Evolutionary conservation across 495 filamentous ascomycete genomes (phyloP), one percentile per base, ranked within the genome.

Genomic region (Terfezia boudieri): DNA sequence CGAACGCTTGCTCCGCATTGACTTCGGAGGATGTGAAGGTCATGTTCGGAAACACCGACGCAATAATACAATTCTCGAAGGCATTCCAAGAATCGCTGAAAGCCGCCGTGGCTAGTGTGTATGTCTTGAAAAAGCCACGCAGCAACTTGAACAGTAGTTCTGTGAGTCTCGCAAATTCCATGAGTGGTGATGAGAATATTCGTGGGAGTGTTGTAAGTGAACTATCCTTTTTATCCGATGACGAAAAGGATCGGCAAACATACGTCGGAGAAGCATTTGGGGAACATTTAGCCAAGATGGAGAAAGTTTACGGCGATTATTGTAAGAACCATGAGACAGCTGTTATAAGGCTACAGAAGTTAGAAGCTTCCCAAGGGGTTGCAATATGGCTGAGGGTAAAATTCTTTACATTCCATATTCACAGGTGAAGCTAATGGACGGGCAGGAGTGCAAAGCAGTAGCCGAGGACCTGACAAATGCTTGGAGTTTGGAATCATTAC

Each of bases 401-500:
- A 32, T 41, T 50, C 11, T 49, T 52, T 37, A 43, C 17, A 32
- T 51, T 17, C 53, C 41, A 20, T 51, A 23, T 53, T 53, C 48
- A 8, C n/a, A 36, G 11, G 26, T 2, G n/a, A 23, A 38, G 52
- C 53, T 59, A 49, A 62, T 49, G 32, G 36, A 51, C 32, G 50
- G 48, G 41, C 49, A 82, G 55, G 90, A 94, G 66, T 99, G 90
- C 64, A 83, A 83, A 58, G 75, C 83, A 38, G 84, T 82, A 62
- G 88, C 87, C 0, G 78, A 81, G 53, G 92, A 94, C 63, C 71
- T 99, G 26, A 99, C 90, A 0, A 74, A 73, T 8, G 88, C 92
- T 4, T 96, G 92, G 92, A 81, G 92, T 63, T 68, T 99, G 51
- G 86, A 94, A 65, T 87, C 90, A 6, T 71, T 99, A 37, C 74